phyloP scores from a whole-genome alignment of 108 stramenopile genomes.

The Conticribra weissflogii region DNA sequence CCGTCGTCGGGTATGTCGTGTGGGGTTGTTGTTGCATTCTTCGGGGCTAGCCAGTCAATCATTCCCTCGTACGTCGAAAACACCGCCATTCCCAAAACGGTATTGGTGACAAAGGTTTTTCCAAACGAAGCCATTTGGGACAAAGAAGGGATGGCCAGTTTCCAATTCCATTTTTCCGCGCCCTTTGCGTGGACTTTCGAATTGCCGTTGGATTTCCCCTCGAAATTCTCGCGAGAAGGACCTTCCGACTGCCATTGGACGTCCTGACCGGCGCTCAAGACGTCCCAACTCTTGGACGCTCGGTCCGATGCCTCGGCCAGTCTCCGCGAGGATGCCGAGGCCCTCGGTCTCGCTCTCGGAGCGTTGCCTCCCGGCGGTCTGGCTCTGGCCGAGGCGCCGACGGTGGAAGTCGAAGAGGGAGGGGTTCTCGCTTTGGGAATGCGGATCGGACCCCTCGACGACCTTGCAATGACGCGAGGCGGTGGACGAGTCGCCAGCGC shows the following conservation, averaged over 20 bases:
- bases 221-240: neutral
- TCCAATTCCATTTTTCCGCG: too few relatives aligned
- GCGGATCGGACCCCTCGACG: too few relatives aligned
- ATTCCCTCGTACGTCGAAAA: slow-evolving; percentile 64
- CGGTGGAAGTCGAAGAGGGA: slow-evolving; percentile 3
- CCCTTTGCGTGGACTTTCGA: too few relatives aligned
- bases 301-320: slow-evolving; percentile 65
- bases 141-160: slow-evolving; percentile 8
- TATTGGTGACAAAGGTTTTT: slow-evolving; percentile 53
- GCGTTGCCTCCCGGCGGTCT: neutral
- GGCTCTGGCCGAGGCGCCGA: neutral
- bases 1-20: neutral
- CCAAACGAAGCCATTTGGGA: slow-evolving; percentile 16
- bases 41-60: slow-evolving; percentile 7
- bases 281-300: slow-evolving; percentile 68
- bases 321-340: neutral
- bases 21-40: slow-evolving; percentile 21
- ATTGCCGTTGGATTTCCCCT: too few relatives aligned
- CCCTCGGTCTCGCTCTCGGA: neutral
- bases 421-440: too few relatives aligned
- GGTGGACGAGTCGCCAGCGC: too few relatives aligned
- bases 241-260: slow-evolving; percentile 6
- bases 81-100: slow-evolving; percentile 67
- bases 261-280: slow-evolving; percentile 38
- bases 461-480: neutral